A percentile compares a stretch with the other conserved stretches of the same genome.
These are phyloP conservation scores for Microcyclospora pomicola DNA, from an alignment of 2,329 filamentous ascomycete genomes.

Conservation along the genomic window DNA sequence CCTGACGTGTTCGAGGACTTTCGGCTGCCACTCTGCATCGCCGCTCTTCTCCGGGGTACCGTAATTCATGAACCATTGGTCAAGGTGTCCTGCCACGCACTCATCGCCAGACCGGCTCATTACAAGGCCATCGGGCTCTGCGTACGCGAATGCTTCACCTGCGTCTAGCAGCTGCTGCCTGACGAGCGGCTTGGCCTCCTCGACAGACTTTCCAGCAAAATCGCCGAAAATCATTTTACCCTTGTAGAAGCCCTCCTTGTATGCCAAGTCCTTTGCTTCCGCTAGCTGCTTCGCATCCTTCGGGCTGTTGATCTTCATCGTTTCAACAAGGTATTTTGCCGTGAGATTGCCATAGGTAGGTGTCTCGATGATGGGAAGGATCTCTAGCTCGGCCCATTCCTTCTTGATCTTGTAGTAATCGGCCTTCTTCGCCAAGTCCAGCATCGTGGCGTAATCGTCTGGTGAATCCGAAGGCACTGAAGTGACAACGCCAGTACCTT, in stretches of 20 bases:
- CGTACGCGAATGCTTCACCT: constrained; percentile 76
- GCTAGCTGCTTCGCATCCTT: constrained; percentile 86
- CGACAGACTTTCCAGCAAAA: constrained; percentile 74
- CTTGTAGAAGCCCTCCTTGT: constrained; percentile 96
- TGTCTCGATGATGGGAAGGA: constrained; percentile 78
- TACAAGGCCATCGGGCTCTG: constrained; percentile 82
- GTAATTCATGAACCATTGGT: constrained; percentile 98
- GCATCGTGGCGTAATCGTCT: constrained; percentile 82
- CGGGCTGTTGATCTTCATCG: constrained; percentile 90
- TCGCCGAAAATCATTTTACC: constrained; percentile 79
- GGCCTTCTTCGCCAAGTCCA: constrained; percentile 83
- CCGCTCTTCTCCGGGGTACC: constrained; percentile 53
- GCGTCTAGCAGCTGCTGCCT: constrained; percentile 61
- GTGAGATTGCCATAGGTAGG: constrained; percentile 76
- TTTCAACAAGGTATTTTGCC: constrained; percentile 71
- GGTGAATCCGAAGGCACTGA: constrained; percentile 92
- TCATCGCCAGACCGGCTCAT: constrained; percentile 81
- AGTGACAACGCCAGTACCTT: constrained; percentile 93
- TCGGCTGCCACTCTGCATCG: constrained; percentile 61
- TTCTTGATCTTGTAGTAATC: constrained; percentile 94
- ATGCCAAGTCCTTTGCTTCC: constrained; percentile 89
- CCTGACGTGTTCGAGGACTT: constrained; percentile 59
- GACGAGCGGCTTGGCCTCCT: constrained; percentile 75
- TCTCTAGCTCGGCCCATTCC: constrained; percentile 87
- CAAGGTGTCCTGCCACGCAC: constrained; percentile 82